phyloP scores from a whole-genome alignment of 2,329 filamentous ascomycete species.

The Zymoseptoria brevis region DNA sequence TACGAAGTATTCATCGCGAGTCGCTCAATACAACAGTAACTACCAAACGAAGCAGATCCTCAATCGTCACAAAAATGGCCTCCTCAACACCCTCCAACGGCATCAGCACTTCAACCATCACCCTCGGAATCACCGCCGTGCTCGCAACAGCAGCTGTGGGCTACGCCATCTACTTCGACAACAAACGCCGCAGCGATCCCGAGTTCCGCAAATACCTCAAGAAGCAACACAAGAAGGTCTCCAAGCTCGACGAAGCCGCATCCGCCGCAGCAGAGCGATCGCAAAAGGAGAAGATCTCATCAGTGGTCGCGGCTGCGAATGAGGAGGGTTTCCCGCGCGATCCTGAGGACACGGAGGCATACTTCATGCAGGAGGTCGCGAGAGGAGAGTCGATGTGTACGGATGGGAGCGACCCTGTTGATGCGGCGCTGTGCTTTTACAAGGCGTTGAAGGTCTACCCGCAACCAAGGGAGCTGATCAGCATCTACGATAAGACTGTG shows the following conservation, averaged over 20 bases:
- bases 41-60: neutral
- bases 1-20: neutral
- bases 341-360: conserved; percentile 87
- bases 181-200: conserved; percentile 55
- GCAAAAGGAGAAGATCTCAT: conserved; percentile 67
- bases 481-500: conserved; percentile 97
- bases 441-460: conserved; percentile 98
- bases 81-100: conserved; percentile 27
- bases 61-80: conserved; percentile 22
- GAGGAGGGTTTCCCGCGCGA: conserved; percentile 85
- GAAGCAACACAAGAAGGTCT: conserved; percentile 66
- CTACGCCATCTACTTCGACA: conserved; percentile 61
- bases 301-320: conserved; percentile 70
- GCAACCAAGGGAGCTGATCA: conserved; percentile 82
- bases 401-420: conserved; percentile 70
- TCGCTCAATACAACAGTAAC: neutral
- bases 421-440: conserved; percentile 93
- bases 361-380: conserved; percentile 94
- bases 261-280: conserved; percentile 56
- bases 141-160: conserved; percentile 52
- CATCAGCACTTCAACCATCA: conserved; percentile 51
- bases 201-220: conserved; percentile 58
- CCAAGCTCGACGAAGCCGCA: conserved; percentile 63
- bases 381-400: conserved; percentile 74
- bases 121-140: conserved; percentile 45